Evolutionary conservation across 768 basidiomycete genomes (phyloP), one percentile per base, ranked within the genome.

Genomic region (Terana coerulea): DNA sequence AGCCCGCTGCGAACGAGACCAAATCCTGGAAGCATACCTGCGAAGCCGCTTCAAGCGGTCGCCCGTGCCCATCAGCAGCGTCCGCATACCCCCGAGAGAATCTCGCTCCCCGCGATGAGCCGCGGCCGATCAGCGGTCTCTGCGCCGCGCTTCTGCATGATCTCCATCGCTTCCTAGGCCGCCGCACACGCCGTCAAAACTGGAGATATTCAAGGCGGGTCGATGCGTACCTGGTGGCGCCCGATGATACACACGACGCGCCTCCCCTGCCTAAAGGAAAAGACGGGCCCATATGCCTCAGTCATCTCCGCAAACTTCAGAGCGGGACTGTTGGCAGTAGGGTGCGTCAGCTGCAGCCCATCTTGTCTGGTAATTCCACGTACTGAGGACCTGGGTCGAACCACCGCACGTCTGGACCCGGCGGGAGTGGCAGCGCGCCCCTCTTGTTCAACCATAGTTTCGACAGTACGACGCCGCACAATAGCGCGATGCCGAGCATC

Each of bases 131-230:
- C 73, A 0, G 59, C 63, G 2, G 69, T 51, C 14, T 61, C 57
- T 0, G 60, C 62, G 0, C 72, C 70, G 34, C 71, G 65, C 48
- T 72, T 75, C 50, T 69, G 67, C 66, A 74, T 65, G 42, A 75
- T 70, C 9, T 74, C 73, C 24, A 65, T 51, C 1, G 69, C 73
- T 5, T 70, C 71, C 60, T 69, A 31, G 12, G 2, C 10, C 1
- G 10, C 21, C 30, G 10, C 10, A 35, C 33, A 10, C 33, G 33
- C 10, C 8, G 34, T 21, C 25, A 34, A 19, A 17, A 14, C 40
- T 2, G 15, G 14, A 12, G 12, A 2, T 12, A 26, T 5, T 22
- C 15, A 24, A n/a, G n/a, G n/a, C n/a, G n/a, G n/a, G n/a, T n/a
- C n/a, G n/a, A n/a, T n/a, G n/a, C n/a, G n/a, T 1, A 52, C 55